Conservation (phyloP, 2,329 filamentous ascomycete species). For the Aspergillus sp. region DNA sequence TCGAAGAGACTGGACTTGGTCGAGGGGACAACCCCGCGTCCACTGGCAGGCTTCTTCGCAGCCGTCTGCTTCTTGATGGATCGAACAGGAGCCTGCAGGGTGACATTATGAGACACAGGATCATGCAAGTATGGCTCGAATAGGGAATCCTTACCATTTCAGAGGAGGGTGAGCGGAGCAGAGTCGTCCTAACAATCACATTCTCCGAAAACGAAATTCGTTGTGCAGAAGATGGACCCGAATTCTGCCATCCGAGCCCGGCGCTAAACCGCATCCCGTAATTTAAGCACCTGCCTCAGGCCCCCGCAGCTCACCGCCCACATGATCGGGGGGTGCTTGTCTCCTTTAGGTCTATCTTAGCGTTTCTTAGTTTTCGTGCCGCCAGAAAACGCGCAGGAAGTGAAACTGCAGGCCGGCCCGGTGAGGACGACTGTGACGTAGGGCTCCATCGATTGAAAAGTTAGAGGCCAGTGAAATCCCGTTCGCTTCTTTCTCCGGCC, state of each 20-base stretch:
- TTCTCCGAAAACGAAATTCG: background rate
- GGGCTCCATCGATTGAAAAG: no score
- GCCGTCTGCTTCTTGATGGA: conserved; percentile 13
- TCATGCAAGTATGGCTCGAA: no score
- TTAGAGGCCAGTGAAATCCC: no score
- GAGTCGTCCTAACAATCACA: conserved; percentile 2
- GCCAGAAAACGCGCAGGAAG: background rate
- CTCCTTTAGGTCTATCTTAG: no score
- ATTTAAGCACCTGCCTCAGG: conserved; percentile 1
- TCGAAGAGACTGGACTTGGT: conserved; percentile 17
- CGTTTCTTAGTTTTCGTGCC: background rate
- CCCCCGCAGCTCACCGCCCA: conserved; percentile 14
- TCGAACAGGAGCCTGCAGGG: conserved; percentile 23
- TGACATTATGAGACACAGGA: background rate
- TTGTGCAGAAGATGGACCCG: background rate
- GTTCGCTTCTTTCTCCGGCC: no score
- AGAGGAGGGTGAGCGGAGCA: background rate
- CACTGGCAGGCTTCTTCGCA: conserved; percentile 10
- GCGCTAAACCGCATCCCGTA: conserved; percentile 3
- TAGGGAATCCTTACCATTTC: no score
- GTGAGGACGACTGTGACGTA: no score
- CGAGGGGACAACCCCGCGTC: conserved; percentile 13
- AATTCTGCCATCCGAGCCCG: background rate
- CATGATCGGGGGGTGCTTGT: conserved; percentile 3
- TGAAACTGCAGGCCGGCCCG: no score